These are phyloP conservation scores for Batkoa obscura DNA, from an alignment of 371 early-diverging fungal species.

Conservation along the genomic window DNA sequence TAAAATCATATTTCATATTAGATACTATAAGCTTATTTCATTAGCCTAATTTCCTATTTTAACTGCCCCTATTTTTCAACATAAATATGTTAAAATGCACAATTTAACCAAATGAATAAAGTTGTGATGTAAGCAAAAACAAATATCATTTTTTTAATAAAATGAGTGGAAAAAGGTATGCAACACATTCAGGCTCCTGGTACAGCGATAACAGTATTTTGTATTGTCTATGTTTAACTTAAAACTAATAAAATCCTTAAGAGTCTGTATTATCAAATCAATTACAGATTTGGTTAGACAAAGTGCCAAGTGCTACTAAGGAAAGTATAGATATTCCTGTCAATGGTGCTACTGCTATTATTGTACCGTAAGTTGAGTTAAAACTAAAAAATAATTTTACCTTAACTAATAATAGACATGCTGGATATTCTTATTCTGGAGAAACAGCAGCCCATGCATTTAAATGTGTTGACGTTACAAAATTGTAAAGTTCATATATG, in stretches of 20 bases:
- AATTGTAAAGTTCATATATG: constrained; percentile 25
- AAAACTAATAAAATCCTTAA: constrained; percentile 8
- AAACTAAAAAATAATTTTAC: not conserved
- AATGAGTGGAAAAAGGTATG: too few relatives aligned
- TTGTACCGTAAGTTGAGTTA: constrained; percentile 61
- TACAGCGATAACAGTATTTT: constrained; percentile 31
- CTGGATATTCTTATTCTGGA: constrained; percentile 78
- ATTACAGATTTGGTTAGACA: constrained; percentile 26
- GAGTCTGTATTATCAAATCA: constrained; percentile 10
- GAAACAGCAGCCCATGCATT: constrained; percentile 78
- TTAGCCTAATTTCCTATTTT: too few relatives aligned
- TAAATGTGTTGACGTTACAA: constrained; percentile 33
- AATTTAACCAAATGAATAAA: too few relatives aligned
- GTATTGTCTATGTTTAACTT: constrained; percentile 4
- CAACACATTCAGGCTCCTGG: constrained; percentile 74
- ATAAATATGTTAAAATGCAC: too few relatives aligned
- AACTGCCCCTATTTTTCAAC: too few relatives aligned
- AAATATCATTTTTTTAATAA: too few relatives aligned
- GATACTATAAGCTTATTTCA: too few relatives aligned
- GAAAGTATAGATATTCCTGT: constrained; percentile 23
- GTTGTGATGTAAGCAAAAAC: too few relatives aligned
- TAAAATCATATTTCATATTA: too few relatives aligned
- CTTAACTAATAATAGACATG: constrained; percentile 41
- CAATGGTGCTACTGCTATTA: constrained; percentile 43
- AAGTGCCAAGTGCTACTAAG: constrained; percentile 19